Evolutionary conservation across 2,329 filamentous ascomycete genomes (phyloP).

Genomic region (Pseudogymnoascus destructans): DNA sequence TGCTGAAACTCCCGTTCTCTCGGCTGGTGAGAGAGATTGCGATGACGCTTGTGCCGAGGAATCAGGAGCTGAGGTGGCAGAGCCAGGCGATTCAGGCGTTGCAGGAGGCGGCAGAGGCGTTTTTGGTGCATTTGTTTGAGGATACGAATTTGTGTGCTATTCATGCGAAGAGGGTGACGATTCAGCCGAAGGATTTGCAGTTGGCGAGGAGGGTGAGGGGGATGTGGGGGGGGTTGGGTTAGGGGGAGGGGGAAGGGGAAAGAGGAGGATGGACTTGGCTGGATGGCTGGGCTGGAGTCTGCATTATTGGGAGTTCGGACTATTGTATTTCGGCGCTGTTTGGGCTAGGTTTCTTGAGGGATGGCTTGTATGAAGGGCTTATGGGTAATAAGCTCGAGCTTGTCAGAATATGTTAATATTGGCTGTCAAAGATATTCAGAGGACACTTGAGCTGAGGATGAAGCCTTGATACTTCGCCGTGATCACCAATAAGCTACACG

Average conservation of each 20-base stretch:
- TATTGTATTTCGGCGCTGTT: neutral
- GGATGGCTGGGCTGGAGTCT: neutral
- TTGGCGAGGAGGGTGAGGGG: conserved; percentile 70
- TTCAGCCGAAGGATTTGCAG: conserved; percentile 97
- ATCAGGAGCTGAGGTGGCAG: conserved; percentile 79
- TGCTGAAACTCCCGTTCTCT: conserved; percentile 69
- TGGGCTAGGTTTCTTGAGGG: neutral
- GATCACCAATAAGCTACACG: neutral
- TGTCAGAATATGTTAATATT: neutral
- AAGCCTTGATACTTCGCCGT: neutral
- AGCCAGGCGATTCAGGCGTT: conserved; percentile 86
- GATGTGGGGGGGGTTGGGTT: conserved; percentile 59
- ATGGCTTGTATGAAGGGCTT: neutral
- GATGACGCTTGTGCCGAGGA: conserved; percentile 45
- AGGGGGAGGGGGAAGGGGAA: conserved; percentile 22
- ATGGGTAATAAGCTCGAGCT: neutral
- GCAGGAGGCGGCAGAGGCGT: conserved; percentile 93
- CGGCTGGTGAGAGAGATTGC: conserved; percentile 70
- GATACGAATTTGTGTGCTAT: conserved; percentile 93
- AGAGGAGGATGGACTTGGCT: neutral
- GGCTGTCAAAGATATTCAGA: neutral
- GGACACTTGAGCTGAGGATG: neutral
- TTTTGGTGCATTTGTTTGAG: conserved; percentile 91
- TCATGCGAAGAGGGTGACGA: conserved; percentile 91
- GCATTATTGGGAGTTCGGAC: neutral